Evolutionary conservation across 1,284 basidiomycete species (phyloP).

Genomic region (Ceratobasidium sp.): DNA sequence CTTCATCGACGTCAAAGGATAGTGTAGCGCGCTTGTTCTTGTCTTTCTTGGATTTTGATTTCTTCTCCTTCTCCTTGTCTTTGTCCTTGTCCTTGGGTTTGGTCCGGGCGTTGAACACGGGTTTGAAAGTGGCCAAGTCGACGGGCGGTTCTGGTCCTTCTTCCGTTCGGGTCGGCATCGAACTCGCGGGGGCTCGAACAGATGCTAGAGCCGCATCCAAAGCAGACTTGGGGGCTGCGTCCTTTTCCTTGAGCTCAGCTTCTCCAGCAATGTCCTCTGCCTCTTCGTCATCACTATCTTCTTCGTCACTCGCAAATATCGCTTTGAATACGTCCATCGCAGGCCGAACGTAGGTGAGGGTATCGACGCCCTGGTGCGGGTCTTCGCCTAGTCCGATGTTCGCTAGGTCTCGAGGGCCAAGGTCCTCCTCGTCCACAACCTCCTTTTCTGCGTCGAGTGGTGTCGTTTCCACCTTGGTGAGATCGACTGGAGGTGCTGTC

Average conservation of each 20-base stretch:
- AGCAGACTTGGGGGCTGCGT: slow-evolving; percentile 34
- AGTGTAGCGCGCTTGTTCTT: slow-evolving; percentile 42
- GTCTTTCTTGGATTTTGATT: slow-evolving; percentile 45
- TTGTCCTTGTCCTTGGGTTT: slow-evolving; percentile 50
- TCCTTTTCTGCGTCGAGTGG: slow-evolving; percentile 38
- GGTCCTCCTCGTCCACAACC: slow-evolving; percentile 37
- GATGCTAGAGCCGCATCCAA: slow-evolving; percentile 41
- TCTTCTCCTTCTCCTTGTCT: slow-evolving; percentile 52
- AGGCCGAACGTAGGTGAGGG: slow-evolving; percentile 84
- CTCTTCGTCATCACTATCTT: slow-evolving; percentile 72
- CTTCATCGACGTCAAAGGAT: slow-evolving; percentile 47
- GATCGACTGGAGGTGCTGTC: slow-evolving; percentile 42
- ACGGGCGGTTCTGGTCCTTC: slow-evolving; percentile 49
- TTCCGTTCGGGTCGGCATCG: slow-evolving; percentile 34
- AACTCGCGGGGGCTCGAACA: slow-evolving; percentile 37
- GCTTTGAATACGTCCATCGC: slow-evolving; percentile 94
- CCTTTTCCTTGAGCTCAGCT: slow-evolving; percentile 42
- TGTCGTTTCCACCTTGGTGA: slow-evolving; percentile 42
- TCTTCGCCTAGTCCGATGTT: slow-evolving; percentile 91
- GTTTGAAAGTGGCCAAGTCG: slow-evolving; percentile 73
- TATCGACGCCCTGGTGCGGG: slow-evolving; percentile 83
- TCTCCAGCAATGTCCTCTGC: slow-evolving; percentile 50
- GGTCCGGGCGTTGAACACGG: slow-evolving; percentile 74
- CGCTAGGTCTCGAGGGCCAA: slow-evolving; percentile 61
- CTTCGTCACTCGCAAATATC: slow-evolving; percentile 89